Base-by-base conservation (phyloP, 2,329 filamentous ascomycete genomes). In the Neoascochyta sp. region DNA sequence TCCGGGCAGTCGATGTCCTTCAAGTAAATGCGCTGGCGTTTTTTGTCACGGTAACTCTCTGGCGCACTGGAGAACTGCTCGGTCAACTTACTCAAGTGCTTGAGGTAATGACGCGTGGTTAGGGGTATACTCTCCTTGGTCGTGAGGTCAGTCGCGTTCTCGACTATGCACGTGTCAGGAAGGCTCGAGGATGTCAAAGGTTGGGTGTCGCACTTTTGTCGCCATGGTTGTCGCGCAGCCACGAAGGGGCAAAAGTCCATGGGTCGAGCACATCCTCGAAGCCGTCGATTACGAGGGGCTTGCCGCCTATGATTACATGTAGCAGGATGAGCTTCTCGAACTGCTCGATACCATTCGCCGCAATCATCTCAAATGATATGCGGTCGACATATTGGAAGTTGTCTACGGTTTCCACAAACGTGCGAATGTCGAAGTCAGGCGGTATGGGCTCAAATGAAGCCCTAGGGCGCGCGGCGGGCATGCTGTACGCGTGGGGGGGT, bases 1-100 rank as follows among this genome's bases (percentile, higher is more conserved):
- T 75, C 68, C 1, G 92, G 92, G 47, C 89, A 95, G 60, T 98
- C 92, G 36, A 98, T 95, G 56, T 98, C 92, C 55, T 98, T 98
- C 14, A 96, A 68, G 58, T 98, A 98, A 2, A 96, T 78, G 9
- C 92, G 79, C 57, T 98, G 92, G 13, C 85, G 74, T 20, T 78
- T 76, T 39, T 86, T 79, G 43, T 93, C 84, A 37, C 81, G 81
- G 57, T 83, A 95, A 42, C 86, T 90, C 25, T 72, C 74, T 0
- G 77, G 69, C 7, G 73, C 83, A 70, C 67, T 63, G 45, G 70
- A 72, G 53, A 86, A 94, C 57, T 94, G 87, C 28, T 90, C 82
- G 1, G 89, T 80, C 17, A 96, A 76, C 45, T 84, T 78, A 22
- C 77, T 75, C 83, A 96, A 84, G 28, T 88, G 89, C 43, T 85